Percentiles rank a stretch among this genome's conserved stretches.
Evolutionary conservation across 2,329 filamentous ascomycete genomes (phyloP).

Genomic region (Aspergillus ibericus): DNA sequence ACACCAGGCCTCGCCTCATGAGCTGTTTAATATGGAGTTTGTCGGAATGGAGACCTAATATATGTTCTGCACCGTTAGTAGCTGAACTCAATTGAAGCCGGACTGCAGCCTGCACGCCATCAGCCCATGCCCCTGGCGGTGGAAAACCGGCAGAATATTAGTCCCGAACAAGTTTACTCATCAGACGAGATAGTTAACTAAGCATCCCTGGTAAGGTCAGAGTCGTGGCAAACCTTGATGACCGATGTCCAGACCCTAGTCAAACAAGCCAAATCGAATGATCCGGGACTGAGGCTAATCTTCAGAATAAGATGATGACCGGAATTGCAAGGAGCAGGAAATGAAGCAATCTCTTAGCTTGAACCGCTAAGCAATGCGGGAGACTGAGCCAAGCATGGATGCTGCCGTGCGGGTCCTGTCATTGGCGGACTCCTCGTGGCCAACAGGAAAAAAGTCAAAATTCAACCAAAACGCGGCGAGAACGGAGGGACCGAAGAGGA

Average conservation of each 20-base stretch:
- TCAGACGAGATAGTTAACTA: background rate
- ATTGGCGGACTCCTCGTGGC: background rate
- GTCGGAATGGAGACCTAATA: background rate
- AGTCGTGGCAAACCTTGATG: background rate
- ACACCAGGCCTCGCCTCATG: background rate
- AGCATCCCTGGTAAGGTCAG: background rate
- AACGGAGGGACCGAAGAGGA: background rate
- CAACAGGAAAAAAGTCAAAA: background rate
- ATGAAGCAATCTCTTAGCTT: background rate
- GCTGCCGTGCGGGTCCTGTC: background rate
- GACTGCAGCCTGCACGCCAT: background rate
- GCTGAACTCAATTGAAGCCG: background rate
- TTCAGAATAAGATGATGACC: background rate
- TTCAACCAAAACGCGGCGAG: background rate
- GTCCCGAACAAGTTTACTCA: background rate
- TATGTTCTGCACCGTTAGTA: background rate
- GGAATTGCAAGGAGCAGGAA: background rate
- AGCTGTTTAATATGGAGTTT: background rate
- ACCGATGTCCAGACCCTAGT: background rate
- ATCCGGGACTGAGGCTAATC: background rate
- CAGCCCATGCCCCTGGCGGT: background rate
- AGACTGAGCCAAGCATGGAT: background rate
- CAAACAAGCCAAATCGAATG: background rate
- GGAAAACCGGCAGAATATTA: background rate
- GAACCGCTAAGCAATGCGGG: slow-evolving; percentile 3